These are phyloP conservation scores for Colletotrichum sp. DNA, from an alignment of 2,329 filamentous ascomycete species.

Conservation along the genomic window DNA sequence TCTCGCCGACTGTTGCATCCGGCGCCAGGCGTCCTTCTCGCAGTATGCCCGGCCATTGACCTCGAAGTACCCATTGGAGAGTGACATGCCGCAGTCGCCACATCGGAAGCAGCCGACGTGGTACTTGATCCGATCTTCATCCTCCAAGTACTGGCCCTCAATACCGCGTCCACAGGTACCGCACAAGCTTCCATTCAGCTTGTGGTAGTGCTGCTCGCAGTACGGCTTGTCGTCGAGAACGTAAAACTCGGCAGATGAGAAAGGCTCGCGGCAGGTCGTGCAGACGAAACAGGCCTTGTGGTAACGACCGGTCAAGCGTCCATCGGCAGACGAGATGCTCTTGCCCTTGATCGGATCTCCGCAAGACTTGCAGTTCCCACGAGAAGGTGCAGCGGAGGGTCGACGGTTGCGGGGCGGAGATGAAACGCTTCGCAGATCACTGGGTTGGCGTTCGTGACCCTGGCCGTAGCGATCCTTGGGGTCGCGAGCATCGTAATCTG, in stretches of 20 bases:
- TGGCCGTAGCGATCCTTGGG: conserved; percentile 17
- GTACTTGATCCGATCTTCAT: conserved; percentile 78
- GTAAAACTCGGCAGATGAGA: conserved; percentile 90
- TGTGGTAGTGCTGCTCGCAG: conserved; percentile 92
- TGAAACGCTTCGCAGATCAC: conserved; percentile 23
- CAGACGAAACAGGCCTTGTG: conserved; percentile 97
- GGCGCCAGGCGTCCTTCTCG: conserved; percentile 79
- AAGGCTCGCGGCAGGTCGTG: conserved; percentile 80
- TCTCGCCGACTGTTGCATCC: conserved; percentile 45
- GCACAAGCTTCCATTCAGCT: conserved; percentile 87
- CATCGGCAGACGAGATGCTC: conserved; percentile 92
- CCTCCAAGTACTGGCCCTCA: conserved; percentile 92
- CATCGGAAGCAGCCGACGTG: conserved; percentile 90
- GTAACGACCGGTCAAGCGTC: conserved; percentile 88
- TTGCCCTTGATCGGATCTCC: conserved; percentile 81
- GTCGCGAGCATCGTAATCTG: conserved; percentile 13
- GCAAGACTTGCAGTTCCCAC: conserved; percentile 86
- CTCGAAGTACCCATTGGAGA: conserved; percentile 91
- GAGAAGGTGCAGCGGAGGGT: conserved; percentile 46
- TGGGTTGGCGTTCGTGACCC: conserved; percentile 4
- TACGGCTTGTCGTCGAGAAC: conserved; percentile 87
- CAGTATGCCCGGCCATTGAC: conserved; percentile 82
- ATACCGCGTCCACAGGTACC: conserved; percentile 82
- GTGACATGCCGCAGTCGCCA: conserved; percentile 73
- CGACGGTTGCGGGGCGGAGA: conserved; percentile 26